These are phyloP conservation scores for Aspergillus sp. DNA, from an alignment of 2,329 filamentous ascomycete species.

Conservation along the genomic window DNA sequence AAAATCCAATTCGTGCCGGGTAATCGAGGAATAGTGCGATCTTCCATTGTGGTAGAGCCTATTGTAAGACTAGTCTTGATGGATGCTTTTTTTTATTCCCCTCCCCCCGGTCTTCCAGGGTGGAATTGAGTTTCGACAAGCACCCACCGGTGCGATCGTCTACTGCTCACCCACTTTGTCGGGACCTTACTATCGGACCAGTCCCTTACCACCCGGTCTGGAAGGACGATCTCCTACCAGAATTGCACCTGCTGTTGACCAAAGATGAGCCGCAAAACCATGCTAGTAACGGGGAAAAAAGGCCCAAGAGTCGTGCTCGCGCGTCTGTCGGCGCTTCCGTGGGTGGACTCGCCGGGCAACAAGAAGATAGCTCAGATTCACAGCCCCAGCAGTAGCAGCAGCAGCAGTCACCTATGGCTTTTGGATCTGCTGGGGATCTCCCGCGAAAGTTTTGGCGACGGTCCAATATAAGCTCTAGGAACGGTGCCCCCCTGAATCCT, in stretches of 20 bases:
- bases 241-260: neutral
- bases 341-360: neutral
- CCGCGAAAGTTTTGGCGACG: conserved; percentile 35
- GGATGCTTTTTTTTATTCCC: neutral
- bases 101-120: conserved; percentile 4
- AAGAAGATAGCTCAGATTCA: neutral
- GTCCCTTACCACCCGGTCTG: neutral
- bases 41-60: neutral
- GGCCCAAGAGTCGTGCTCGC: neutral
- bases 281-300: too few species aligned
- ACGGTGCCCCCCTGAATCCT: conserved; percentile 28
- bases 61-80: neutral
- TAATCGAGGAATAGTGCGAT: neutral
- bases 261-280: neutral
- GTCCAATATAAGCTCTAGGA: conserved; percentile 29
- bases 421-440: conserved; percentile 42
- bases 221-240: neutral
- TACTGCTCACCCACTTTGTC: conserved; percentile 31
- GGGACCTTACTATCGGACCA: conserved; percentile 25
- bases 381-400: neutral
- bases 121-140: conserved; percentile 39
- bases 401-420: neutral
- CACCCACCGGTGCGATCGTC: conserved; percentile 34
- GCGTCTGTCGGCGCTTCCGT: neutral
- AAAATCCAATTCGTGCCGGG: neutral